A percentile compares a stretch with the other conserved stretches of the same genome.
phyloP scores from a whole-genome alignment of 768 basidiomycete genomes.

The Leucogyrophana mollusca region DNA sequence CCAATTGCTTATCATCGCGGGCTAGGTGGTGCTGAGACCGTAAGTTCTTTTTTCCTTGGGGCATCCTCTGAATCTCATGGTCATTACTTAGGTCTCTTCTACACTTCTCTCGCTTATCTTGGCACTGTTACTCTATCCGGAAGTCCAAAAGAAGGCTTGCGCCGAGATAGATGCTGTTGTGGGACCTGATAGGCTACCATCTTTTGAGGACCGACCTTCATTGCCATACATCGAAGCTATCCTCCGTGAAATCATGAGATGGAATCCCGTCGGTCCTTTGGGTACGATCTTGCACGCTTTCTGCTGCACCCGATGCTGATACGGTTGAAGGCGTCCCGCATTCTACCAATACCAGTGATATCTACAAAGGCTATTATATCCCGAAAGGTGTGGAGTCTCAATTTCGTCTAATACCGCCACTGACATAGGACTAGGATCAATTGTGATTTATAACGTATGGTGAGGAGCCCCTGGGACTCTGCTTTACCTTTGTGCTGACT shows the following conservation, averaged over 20 bases:
- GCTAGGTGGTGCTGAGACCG: too few relatives aligned
- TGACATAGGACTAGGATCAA: too few relatives aligned
- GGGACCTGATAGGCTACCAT: conserved; percentile 18
- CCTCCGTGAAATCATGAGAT: conserved; percentile 23
- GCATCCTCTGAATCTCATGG: too few relatives aligned
- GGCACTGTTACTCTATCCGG: conserved; percentile 22
- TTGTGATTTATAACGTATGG: too few relatives aligned
- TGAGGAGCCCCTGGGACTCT: too few relatives aligned
- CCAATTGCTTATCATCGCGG: too few relatives aligned
- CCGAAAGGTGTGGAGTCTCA: conserved; percentile 12
- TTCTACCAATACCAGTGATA: conserved; percentile 10
- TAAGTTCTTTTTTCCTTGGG: too few relatives aligned
- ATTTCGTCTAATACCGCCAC: not conserved
- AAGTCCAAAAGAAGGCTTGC: conserved; percentile 21
- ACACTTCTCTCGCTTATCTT: conserved; percentile 20
- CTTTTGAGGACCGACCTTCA: conserved; percentile 15
- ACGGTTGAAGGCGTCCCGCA: conserved; percentile 8
- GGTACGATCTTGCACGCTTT: conserved; percentile 7
- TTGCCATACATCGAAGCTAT: conserved; percentile 26
- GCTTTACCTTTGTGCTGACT: too few relatives aligned
- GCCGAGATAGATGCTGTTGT: conserved; percentile 24
- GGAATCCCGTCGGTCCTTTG: conserved; percentile 16
- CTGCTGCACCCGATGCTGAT: not conserved
- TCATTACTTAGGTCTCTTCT: not conserved
- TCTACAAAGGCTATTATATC: conserved; percentile 18